These are phyloP conservation scores for Millerago galiae DNA, from an alignment of 805 yeast species.

Conservation along the genomic window DNA sequence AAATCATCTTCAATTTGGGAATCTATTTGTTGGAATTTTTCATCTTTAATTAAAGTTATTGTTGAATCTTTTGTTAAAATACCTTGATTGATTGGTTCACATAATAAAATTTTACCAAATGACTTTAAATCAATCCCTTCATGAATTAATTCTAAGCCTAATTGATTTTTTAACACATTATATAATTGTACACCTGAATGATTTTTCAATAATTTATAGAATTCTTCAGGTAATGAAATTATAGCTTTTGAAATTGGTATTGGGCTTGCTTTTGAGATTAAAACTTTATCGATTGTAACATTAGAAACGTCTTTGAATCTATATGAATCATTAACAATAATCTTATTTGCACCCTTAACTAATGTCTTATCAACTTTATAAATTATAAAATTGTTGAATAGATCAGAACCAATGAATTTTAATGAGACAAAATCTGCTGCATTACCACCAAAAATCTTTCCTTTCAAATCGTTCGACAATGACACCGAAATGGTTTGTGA, in stretches of 20 bases:
- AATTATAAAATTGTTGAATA: slow-evolving; percentile 4
- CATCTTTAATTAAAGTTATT: slow-evolving; percentile 44
- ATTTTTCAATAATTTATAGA: slow-evolving; percentile 14
- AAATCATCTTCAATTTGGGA: slow-evolving; percentile 3
- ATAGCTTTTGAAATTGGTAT: slow-evolving; percentile 15
- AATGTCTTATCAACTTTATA: slow-evolving; percentile 5
- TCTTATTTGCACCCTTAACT: slow-evolving; percentile 8
- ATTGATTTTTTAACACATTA: slow-evolving; percentile 4
- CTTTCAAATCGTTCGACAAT: slow-evolving; percentile 5
- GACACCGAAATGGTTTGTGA: neutral
- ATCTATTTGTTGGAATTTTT: neutral
- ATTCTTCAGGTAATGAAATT: slow-evolving; percentile 17
- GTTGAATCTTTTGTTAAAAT: slow-evolving; percentile 37
- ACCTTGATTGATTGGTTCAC: slow-evolving; percentile 78
- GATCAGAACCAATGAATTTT: slow-evolving; percentile 15
- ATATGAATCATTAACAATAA: slow-evolving; percentile 4
- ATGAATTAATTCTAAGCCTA: slow-evolving; percentile 12
- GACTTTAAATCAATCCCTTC: slow-evolving; percentile 15
- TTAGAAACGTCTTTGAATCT: slow-evolving; percentile 11
- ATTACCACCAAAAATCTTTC: neutral
- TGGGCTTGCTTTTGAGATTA: slow-evolving; percentile 11
- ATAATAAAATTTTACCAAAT: slow-evolving; percentile 43
- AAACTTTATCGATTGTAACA: slow-evolving; percentile 17
- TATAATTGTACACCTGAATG: slow-evolving; percentile 14
- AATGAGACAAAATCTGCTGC: slow-evolving; percentile 9